Conservation (phyloP, 768 basidiomycete species). For the Tricholomella constricta region DNA sequence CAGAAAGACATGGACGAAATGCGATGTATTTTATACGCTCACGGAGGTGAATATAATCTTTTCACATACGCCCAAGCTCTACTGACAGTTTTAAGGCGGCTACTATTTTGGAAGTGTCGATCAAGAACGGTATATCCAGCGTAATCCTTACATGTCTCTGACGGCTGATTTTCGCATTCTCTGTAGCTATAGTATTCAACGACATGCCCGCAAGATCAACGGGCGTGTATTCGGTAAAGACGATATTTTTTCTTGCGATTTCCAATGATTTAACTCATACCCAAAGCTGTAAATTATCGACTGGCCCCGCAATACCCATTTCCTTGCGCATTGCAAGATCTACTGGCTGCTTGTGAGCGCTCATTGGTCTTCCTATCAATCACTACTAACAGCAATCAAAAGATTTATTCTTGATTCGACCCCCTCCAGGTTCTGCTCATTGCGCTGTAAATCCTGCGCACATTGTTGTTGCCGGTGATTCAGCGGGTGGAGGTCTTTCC, state of each 20-base stretch:
- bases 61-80: background rate
- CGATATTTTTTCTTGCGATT: slow-evolving; percentile 15
- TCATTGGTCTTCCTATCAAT: background rate
- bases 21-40: slow-evolving; percentile 81
- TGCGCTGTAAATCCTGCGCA: slow-evolving; percentile 75
- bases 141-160: background rate
- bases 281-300: slow-evolving; percentile 73
- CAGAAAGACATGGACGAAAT: slow-evolving; percentile 79
- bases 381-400: background rate
- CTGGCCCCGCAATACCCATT: slow-evolving; percentile 98
- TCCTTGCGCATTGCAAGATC: slow-evolving; percentile 89
- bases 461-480: slow-evolving; percentile 88
- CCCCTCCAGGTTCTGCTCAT: slow-evolving; percentile 80
- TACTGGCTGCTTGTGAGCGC: slow-evolving; percentile 78
- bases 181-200: slow-evolving; percentile 69
- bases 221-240: slow-evolving; percentile 87
- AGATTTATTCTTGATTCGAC: slow-evolving; percentile 90
- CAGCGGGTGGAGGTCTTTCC: slow-evolving; percentile 88
- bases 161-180: slow-evolving; percentile 7
- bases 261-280: slow-evolving; percentile 12
- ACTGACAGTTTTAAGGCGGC: slow-evolving; percentile 49
- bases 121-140: slow-evolving; percentile 59
- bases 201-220: slow-evolving; percentile 89
- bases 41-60: slow-evolving; percentile 58
- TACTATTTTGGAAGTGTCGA: slow-evolving; percentile 84